A percentile compares a stretch with the other conserved stretches of the same genome.
phyloP scores from a whole-genome alignment of 345 rosid genomes.

The Crucihimalaya himalaica region DNA sequence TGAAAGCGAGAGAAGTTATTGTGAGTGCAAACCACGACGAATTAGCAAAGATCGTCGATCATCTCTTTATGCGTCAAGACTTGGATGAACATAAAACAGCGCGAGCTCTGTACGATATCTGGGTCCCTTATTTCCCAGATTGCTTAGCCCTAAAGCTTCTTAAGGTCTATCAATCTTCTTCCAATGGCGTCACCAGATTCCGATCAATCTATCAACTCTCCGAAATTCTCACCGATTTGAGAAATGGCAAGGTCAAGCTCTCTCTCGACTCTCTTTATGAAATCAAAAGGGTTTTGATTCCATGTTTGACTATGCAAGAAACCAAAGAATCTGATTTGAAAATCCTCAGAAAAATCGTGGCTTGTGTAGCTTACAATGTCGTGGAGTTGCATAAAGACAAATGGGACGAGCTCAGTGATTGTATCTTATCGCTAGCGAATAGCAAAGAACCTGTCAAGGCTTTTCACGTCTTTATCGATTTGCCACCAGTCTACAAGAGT shows the following conservation, averaged over 20 bases:
- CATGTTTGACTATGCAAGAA: background rate
- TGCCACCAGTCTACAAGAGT: background rate
- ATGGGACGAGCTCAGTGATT: constrained; percentile 38
- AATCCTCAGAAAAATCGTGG: background rate
- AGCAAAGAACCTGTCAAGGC: background rate
- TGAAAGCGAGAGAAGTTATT: background rate
- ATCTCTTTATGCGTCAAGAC: background rate
- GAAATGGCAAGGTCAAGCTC: background rate
- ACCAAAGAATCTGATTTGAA: background rate
- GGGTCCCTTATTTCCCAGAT: background rate
- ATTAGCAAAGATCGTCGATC: background rate
- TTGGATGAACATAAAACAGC: background rate
- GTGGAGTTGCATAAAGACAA: background rate
- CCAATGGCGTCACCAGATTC: background rate
- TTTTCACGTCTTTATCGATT: constrained; percentile 5
- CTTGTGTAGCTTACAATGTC: background rate
- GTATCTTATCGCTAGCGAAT: background rate
- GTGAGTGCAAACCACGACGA: background rate
- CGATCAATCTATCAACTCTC: constrained; percentile 1
- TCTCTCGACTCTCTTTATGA: background rate
- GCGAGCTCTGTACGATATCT: background rate
- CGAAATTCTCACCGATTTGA: background rate
- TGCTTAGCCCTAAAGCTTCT: background rate
- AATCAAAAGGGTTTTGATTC: constrained; percentile 1
- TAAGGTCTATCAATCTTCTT: background rate